Base-by-base conservation (phyloP, 2,329 filamentous ascomycete species). In the Diaporthe capsici region DNA sequence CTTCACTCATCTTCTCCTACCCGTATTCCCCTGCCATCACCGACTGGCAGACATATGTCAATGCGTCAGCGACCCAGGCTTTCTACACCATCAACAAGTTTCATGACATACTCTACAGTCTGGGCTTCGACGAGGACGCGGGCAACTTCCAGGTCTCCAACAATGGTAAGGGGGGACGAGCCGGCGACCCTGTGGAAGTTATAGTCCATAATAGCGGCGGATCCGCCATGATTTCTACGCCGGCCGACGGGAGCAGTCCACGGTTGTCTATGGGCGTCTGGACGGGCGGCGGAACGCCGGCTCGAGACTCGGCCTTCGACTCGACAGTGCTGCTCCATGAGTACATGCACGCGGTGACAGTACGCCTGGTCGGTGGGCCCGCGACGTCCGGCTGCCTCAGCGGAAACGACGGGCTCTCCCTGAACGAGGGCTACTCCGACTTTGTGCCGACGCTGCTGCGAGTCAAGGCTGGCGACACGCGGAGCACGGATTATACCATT, bases 21-120 rank as follows among this genome's bases (percentile, higher is more conserved):
- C 61, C 61, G 2, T 51, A 67, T 8, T 67, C 61, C 22, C 61
- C 61, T 4, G 42, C 44, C 4, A 51, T 44, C 17, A 20, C 28
- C 28, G 44, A 67, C 44, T 67, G 61, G 61, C 20, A 67, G 9
- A 49, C 28, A n/a, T 67, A 67, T n/a, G 61, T 37, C 8, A 67
- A 67, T 20, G 44, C 42, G 3, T 67, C 61, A 3, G 61, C 61
- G 3, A 67, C 44, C 8, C 42, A 67, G 4, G 44, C 61, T 7
- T 67, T 67, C 61, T 49, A 67, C 20, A 67, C 61, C 1, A n/a
- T 51, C 28, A 67, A 67, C 44, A 67, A 67, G 20, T 67, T 37
- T 6, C 44, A 51, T 3, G 61, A 65, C 44, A 51, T 67, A 28
- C 42, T 67, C 1, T 37, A 49, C 28, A 4, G 10, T 1, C 44